Percentiles rank a stretch among this genome's conserved stretches.
These are phyloP conservation scores for Colletotrichum falcatum DNA, from an alignment of 2,329 filamentous ascomycete species.

Conservation along the genomic window DNA sequence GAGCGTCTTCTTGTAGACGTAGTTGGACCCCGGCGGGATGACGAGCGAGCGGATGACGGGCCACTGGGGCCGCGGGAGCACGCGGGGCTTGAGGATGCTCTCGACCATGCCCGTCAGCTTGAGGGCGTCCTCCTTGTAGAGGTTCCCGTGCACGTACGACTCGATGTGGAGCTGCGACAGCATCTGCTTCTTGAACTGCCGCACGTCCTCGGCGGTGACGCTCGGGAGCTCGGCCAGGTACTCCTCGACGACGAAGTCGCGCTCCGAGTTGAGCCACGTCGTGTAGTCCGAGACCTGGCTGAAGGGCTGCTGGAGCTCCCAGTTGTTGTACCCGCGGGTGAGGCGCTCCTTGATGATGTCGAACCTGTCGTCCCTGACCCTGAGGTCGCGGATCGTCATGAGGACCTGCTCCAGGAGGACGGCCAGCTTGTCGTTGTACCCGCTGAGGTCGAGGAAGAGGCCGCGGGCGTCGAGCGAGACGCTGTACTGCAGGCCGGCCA, in stretches of 20 bases:
- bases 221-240: conserved; percentile 80
- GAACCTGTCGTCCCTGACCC: conserved; percentile 89
- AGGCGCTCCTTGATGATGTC: conserved; percentile 90
- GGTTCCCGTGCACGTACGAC: conserved; percentile 87
- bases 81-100: conserved; percentile 78
- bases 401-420: conserved; percentile 92
- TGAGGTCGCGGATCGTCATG: conserved; percentile 83
- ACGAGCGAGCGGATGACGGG: conserved; percentile 81
- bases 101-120: conserved; percentile 87
- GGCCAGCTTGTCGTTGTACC: conserved; percentile 96
- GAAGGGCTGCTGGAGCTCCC: conserved; percentile 89
- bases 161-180: conserved; percentile 89
- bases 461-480: conserved; percentile 80
- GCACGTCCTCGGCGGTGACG: conserved; percentile 80
- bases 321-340: conserved; percentile 82
- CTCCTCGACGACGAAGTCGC: conserved; percentile 83
- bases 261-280: conserved; percentile 82
- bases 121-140: conserved; percentile 93
- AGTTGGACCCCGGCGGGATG: conserved; percentile 84
- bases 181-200: conserved; percentile 82
- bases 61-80: conserved; percentile 83
- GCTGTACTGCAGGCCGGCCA: conserved; percentile 88
- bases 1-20: conserved; percentile 82
- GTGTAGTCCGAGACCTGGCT: conserved; percentile 88
- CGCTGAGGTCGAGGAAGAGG: conserved; percentile 81